phyloP scores from a whole-genome alignment of 495 filamentous ascomycete species.

The Aspergillus nidulans region DNA sequence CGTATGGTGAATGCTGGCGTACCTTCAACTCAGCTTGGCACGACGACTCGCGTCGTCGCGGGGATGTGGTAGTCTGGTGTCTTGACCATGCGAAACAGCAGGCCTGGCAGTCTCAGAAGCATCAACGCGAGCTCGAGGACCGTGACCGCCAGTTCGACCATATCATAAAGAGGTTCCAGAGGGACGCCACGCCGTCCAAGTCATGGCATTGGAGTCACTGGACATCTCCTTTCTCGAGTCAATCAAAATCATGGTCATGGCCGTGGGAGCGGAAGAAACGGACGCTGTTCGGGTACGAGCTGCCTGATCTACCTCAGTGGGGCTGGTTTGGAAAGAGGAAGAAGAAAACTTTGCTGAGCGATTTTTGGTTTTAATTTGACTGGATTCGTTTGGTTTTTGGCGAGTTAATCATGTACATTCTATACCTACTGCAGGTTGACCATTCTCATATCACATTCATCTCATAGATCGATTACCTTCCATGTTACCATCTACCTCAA shows the following conservation, averaged over 20 bases:
- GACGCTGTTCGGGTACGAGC: slow-evolving; percentile 11
- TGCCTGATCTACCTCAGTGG: slow-evolving; percentile 15
- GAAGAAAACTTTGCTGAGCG: slow-evolving; percentile 12
- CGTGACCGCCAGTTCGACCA: slow-evolving; percentile 37
- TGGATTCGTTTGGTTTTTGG: background rate
- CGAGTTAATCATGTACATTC: background rate
- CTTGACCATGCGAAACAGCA: slow-evolving; percentile 36
- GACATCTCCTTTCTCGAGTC: slow-evolving; percentile 10
- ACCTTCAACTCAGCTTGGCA: slow-evolving; percentile 79
- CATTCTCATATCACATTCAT: background rate
- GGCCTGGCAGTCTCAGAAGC: slow-evolving; percentile 25
- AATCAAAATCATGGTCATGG: slow-evolving; percentile 17
- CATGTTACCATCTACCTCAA: no score
- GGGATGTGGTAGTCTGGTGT: slow-evolving; percentile 86
- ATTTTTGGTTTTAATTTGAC: slow-evolving; percentile 24
- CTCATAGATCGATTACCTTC: background rate
- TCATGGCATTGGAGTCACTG: slow-evolving; percentile 18
- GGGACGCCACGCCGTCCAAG: slow-evolving; percentile 14
- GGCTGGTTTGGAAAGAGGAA: slow-evolving; percentile 13
- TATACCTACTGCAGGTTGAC: background rate
- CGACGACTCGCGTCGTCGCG: slow-evolving; percentile 79
- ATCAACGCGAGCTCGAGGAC: slow-evolving; percentile 18
- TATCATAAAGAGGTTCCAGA: slow-evolving; percentile 28
- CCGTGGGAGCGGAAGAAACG: slow-evolving; percentile 23
- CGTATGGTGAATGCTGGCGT: slow-evolving; percentile 66